Evolutionary conservation across 805 yeast species (phyloP).

Genomic region (Lipomyces lipofer): DNA sequence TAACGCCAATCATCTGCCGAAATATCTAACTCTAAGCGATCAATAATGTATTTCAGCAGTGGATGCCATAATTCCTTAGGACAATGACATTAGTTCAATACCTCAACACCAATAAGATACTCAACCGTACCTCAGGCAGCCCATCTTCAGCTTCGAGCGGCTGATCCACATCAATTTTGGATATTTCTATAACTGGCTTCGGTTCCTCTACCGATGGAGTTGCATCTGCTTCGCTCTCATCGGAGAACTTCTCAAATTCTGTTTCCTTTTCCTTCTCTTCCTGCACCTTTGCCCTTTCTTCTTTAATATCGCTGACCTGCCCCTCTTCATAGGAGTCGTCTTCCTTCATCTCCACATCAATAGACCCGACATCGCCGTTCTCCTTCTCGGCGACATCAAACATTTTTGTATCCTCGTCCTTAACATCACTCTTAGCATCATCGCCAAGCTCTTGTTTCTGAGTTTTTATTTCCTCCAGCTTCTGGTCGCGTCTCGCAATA

Average conservation of each 20-base stretch:
- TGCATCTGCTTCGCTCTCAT: conserved; percentile 59
- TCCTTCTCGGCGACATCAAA: conserved; percentile 4
- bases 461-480: conserved; percentile 31
- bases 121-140: neutral
- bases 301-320: conserved; percentile 37
- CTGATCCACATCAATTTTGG: neutral
- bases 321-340: conserved; percentile 33
- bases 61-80: conserved; percentile 47
- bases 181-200: too few relatives aligned
- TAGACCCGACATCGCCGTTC: neutral
- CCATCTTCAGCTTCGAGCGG: conserved; percentile 1
- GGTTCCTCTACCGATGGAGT: too few relatives aligned
- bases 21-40: conserved; percentile 35
- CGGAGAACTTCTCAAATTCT: conserved; percentile 66
- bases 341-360: conserved; percentile 32
- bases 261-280: conserved; percentile 58
- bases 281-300: conserved; percentile 61
- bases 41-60: conserved; percentile 40
- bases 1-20: conserved; percentile 35
- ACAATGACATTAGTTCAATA: conserved; percentile 7
- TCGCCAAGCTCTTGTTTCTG: neutral
- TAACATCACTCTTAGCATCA: neutral
- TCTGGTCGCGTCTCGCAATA: conserved; percentile 6
- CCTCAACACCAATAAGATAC: conserved; percentile 1
- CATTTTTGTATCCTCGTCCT: conserved; percentile 1